A percentile compares a stretch with the other conserved stretches of the same genome.
Conservation (phyloP, 306 rosid genomes). For the Ceratonia siliqua region DNA sequence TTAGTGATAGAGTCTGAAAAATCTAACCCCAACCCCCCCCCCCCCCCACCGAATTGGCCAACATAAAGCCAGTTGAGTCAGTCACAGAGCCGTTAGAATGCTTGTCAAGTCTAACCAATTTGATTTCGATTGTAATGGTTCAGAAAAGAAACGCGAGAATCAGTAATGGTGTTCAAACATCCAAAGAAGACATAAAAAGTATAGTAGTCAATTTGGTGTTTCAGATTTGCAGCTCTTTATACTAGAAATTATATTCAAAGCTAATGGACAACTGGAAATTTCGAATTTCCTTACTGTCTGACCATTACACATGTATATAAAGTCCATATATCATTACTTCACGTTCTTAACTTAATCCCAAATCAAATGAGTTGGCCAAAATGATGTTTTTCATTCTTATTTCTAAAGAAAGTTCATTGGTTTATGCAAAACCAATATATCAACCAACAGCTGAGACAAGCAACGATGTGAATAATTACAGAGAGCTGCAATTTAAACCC, state of each 20-base stretch:
- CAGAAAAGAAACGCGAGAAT: neutral
- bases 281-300: neutral
- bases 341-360: neutral
- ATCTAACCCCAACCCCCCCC: neutral
- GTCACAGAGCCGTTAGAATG: neutral
- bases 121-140: neutral
- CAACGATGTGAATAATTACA: neutral
- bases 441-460: neutral
- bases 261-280: neutral
- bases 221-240: neutral
- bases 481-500: constrained; percentile 1
- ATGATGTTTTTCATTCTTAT: neutral
- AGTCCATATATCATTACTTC: neutral
- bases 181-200: neutral
- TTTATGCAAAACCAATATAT: neutral
- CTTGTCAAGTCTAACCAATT: neutral
- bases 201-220: neutral
- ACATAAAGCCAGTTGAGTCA: neutral
- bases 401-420: neutral
- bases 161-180: neutral
- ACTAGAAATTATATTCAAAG: neutral
- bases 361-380: neutral
- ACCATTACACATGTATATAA: neutral
- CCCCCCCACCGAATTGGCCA: neutral
- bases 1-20: neutral